Evolutionary conservation across 495 filamentous ascomycete species (phyloP), one percentile per base, ranked within the genome.

Genomic region (Sabuloglossum arenarium): DNA sequence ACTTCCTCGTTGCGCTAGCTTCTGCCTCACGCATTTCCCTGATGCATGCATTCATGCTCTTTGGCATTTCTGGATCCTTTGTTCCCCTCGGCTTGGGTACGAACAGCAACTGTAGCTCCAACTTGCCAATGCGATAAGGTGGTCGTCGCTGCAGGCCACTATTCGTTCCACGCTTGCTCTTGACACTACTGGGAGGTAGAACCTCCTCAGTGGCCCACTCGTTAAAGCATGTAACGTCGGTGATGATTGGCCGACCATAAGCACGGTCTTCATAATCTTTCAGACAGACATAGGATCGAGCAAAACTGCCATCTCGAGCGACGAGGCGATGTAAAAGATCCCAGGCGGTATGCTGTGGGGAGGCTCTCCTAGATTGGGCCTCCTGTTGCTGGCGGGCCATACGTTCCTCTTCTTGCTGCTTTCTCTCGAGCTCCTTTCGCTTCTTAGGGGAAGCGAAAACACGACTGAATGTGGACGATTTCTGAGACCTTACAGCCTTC

Each of bases 41-140:
- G 59, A 97, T 85, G 64, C 87, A 93, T 42, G 82, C 80, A 64
- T 85, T 90, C 87, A 98, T 94, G 69, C 89, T 96, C 79, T 95
- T 94, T 16, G 91, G 91, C 84, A 97, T 94, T 60, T 96, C 91
- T 31, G 94, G 88, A 57, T 96, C 89, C 56, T 81, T 80, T n/a
- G 80, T 76, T 43, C 82, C 85, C 70, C 85, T 85, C 0, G 91
- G 89, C 61, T 87, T 90, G 0, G 91, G 91, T 0, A 98, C 88
- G 63, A 91, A 98, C 6, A 97, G 71, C 6, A 97, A 73, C 69
- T 97, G 91, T 42, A 98, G 72, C 63, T 94, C 85, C 46, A 98
- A 71, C 69, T 95, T 94, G 37, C 86, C 91, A 61, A 98, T 80
- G 68, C 86, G 87, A 71, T 97, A 98, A 14, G 91, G 91, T 42